Base-by-base conservation (phyloP, 805 yeast genomes). In the Saccharomycopsis guyanensis region DNA sequence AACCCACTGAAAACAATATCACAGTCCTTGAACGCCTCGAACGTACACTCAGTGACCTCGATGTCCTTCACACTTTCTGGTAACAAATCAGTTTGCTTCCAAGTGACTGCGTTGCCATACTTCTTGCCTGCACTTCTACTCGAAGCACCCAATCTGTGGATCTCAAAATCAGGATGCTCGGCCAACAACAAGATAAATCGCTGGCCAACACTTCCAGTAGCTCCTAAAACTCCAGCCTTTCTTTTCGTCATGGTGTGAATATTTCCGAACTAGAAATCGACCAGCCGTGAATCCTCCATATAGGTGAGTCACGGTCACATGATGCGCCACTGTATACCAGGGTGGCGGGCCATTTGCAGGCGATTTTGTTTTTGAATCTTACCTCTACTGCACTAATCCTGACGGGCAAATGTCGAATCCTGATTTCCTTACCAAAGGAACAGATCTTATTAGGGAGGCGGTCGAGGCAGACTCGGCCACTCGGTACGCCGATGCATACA, bases 131-230 rank as follows among this genome's bases (percentile, higher is more conserved):
- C 96, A 22, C 96, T 87, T 62, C 97, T 78, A 16, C 86, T 59
- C 18, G 96, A 86, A 3, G 98, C 98, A 56, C 98, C 98, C 45
- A 93, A 70, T 5, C 79, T 93, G 47, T 75, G 72, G 38, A 93
- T 66, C 63, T 87, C 87, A 58, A 93, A 88, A 51, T 86, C 86
- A 22, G 97, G 97, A 62, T 93, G 97, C 52, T 84, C 69, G 2
- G 88, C 75, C 53, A 93, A 71, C 41, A 93, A 70, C 40, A 91
- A 70, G 51, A 93, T 89, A 63, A 93, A 93, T 57, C 97, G 76
- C 66, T 93, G 98, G 47, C 98, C 98, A 33, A 93, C 98, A 37
- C 95, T 81, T 44, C 98, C 98, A 10, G 98, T 91, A 55, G 97
- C 97, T 42, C 98, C 98, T 52, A 91, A 72, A 56, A 93, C 97